Evolutionary conservation across 345 rosid genomes (phyloP), one percentile per base, ranked within the genome.

Genomic region (Arabidopsis suecica): DNA sequence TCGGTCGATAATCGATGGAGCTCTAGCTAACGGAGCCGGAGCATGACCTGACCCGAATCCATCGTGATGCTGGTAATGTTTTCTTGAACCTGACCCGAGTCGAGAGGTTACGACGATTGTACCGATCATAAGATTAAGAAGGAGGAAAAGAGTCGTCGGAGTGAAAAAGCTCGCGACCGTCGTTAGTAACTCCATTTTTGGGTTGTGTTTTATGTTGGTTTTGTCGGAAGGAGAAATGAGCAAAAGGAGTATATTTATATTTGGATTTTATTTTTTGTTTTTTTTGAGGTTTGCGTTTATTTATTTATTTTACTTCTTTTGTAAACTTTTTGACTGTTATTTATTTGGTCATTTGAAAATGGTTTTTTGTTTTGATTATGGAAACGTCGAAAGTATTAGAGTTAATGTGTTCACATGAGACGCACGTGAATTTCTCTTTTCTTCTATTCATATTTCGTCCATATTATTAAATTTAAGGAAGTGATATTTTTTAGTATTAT

Each of bases 111-210:
- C 42, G 18, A 64, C 68, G 68, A 89, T 83, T 71, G 90, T 85
- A 61, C 84, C 93, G 62, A 91, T 86, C 72, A 85, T 69, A 47
- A 91, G 77, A 66, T 91, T 91, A 71, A 91, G 72, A 20, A 89
- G 49, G 70, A 91, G 72, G 77, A 91, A 89, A 36, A 91, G 90
- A 10, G 86, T 75, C 41, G 87, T 65, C 32, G 91, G 88, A 2
- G 89, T 82, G 58, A 84, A 42, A 84, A 85, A 87, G 79, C 75
- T 71, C 40, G 82, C 77, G 37, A 56, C 66, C 34, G 75, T 73
- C 47, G 74, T 36, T 32, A 79, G 9, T 28, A 74, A 34, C 66
- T 73, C 82, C 82, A 79, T 78, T 5, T 22, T 9, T 57, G 25
- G 54, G 10, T 16, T 18, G 16, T 33, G 23, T 48, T 61, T 61